Evolutionary conservation across 441 rosid species (phyloP).

Genomic region (Erodium trifolium): DNA sequence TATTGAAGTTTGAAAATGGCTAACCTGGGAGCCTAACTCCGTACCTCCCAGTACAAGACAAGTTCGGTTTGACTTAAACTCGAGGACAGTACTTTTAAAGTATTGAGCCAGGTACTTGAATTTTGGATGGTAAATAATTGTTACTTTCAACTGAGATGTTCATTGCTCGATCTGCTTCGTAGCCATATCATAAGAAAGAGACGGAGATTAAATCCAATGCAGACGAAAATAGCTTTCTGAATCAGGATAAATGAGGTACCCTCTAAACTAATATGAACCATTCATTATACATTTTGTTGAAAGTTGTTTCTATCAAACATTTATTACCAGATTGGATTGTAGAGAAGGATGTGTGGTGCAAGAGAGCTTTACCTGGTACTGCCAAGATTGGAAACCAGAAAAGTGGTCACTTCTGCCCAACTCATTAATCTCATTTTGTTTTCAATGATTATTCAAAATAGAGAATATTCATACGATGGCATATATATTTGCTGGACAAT

Average conservation of each 20-base stretch:
- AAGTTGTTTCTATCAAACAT: constrained; percentile 23
- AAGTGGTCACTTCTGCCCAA: constrained; percentile 12
- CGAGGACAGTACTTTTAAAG: not conserved
- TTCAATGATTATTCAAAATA: constrained; percentile 5
- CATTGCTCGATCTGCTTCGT: not conserved
- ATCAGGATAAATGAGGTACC: not conserved
- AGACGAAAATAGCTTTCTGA: not conserved
- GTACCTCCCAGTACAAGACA: constrained; percentile 3
- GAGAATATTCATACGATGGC: too few relatives aligned
- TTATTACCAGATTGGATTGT: constrained; percentile 20
- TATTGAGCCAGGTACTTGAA: not conserved
- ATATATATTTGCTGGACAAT: too few relatives aligned
- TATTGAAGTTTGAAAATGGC: not conserved
- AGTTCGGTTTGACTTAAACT: not conserved
- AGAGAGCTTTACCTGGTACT: constrained; percentile 15
- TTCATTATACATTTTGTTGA: constrained; percentile 15
- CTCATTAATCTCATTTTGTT: constrained; percentile 12
- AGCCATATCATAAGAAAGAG: not conserved
- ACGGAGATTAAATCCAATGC: not conserved
- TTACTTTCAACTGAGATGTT: not conserved
- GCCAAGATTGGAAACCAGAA: not conserved
- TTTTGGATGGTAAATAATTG: constrained; percentile 1
- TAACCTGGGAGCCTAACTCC: not conserved
- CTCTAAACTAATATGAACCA: constrained; percentile 13
- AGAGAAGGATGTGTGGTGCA: constrained; percentile 15